These are phyloP conservation scores for Musa acuminata DNA, from an alignment of 176 grass and related monocot genomes.

Conservation along the genomic window DNA sequence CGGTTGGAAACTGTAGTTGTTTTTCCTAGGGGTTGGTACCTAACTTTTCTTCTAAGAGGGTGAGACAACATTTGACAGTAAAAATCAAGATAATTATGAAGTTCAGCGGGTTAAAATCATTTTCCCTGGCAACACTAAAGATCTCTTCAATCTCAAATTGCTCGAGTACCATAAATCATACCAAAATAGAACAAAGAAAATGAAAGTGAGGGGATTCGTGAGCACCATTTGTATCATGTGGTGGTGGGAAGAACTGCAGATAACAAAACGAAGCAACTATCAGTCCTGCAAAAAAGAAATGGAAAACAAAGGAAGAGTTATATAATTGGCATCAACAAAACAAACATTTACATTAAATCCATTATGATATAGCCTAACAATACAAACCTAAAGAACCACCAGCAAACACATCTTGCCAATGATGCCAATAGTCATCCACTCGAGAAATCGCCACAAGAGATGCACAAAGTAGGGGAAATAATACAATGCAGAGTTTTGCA, in stretches of 20 bases:
- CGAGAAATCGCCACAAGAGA: constrained; percentile 1
- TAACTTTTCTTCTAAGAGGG: too few species aligned
- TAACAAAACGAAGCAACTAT: constrained; percentile 9
- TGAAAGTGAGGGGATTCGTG: not conserved
- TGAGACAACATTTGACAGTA: too few species aligned
- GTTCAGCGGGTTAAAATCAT: too few species aligned
- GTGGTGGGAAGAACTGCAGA: constrained; percentile 8
- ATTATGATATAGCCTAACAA: not conserved
- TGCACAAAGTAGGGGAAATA: constrained; percentile 3
- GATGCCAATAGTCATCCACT: constrained; percentile 13
- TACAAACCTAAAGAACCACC: constrained; percentile 1
- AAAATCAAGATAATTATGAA: too few species aligned
- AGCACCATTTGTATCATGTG: not conserved
- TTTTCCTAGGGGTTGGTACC: too few species aligned
- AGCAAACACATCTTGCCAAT: constrained; percentile 8
- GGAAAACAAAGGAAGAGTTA: not conserved
- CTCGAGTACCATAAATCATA: not conserved
- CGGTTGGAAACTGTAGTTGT: too few species aligned
- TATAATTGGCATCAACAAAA: too few species aligned
- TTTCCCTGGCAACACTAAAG: not conserved
- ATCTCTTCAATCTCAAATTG: not conserved
- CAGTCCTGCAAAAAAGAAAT: not conserved
- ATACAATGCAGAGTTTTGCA: constrained; percentile 11
- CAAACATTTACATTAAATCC: too few species aligned
- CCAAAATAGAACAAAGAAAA: not conserved